phyloP scores from a whole-genome alignment of 768 basidiomycete genomes.

The Xerocomus brunneocitrinus region DNA sequence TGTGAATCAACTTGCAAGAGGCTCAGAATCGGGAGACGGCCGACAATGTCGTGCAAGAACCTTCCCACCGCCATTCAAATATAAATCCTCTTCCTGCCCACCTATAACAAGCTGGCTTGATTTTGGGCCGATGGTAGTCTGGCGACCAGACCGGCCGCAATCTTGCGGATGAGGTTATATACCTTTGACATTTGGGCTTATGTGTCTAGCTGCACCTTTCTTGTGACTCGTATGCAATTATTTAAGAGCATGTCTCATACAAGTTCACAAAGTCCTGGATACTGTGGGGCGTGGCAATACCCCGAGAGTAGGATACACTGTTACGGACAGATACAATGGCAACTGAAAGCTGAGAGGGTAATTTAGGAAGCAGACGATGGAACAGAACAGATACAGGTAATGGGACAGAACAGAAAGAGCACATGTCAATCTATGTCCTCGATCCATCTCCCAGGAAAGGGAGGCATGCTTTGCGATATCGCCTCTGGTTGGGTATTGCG shows the following conservation, averaged over 20 bases:
- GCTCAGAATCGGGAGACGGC: too few relatives aligned
- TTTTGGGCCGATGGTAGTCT: too few relatives aligned
- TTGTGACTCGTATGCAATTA: neutral
- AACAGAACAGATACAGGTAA: conserved; percentile 1
- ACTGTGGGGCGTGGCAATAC: conserved; percentile 2
- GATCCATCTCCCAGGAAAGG: conserved; percentile 33
- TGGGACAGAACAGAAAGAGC: neutral
- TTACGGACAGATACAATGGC: conserved; percentile 9
- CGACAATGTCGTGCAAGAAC: too few relatives aligned
- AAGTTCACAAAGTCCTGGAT: neutral
- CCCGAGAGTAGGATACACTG: conserved; percentile 15
- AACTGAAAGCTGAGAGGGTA: conserved; percentile 7
- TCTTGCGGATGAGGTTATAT: too few relatives aligned
- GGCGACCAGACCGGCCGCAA: too few relatives aligned
- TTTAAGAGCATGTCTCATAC: neutral
- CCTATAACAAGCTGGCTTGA: too few relatives aligned
- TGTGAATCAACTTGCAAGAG: too few relatives aligned
- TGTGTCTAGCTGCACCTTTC: too few relatives aligned
- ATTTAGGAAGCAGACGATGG: conserved; percentile 2
- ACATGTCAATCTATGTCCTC: conserved; percentile 30
- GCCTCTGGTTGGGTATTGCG: conserved; percentile 9
- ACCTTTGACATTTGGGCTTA: too few relatives aligned
- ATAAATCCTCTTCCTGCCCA: too few relatives aligned
- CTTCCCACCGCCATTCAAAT: too few relatives aligned
- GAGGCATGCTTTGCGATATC: conserved; percentile 13